Percentiles rank a stretch among this genome's conserved stretches.
phyloP scores from a whole-genome alignment of 257 asterid species.

The Jacaranda mimosifolia region DNA sequence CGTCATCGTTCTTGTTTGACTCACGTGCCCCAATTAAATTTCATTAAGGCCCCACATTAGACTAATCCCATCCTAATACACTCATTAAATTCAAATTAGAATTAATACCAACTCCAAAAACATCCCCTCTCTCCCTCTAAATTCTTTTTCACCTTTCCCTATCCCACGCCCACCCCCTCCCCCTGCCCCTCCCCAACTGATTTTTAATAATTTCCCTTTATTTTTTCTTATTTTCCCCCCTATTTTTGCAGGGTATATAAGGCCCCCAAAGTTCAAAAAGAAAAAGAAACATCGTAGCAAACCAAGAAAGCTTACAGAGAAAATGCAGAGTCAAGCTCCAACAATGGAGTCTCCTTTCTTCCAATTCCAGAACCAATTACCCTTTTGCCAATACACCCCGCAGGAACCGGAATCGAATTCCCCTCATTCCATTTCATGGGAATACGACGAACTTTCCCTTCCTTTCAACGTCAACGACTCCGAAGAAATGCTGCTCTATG shows the following conservation, averaged over 20 bases:
- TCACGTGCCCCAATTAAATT: slow-evolving; percentile 54
- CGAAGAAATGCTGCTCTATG: slow-evolving; percentile 72
- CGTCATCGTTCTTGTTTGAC: slow-evolving; percentile 51
- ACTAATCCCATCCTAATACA: neutral
- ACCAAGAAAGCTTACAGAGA: neutral
- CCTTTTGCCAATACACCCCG: slow-evolving; percentile 30
- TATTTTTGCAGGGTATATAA: slow-evolving; percentile 47
- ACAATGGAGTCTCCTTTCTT: slow-evolving; percentile 38
- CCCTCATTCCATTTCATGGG: slow-evolving; percentile 23
- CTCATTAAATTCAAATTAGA: neutral
- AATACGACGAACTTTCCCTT: slow-evolving; percentile 49
- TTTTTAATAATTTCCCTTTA: neutral
- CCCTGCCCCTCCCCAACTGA: neutral
- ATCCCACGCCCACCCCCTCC: too few relatives aligned
- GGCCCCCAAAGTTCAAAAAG: slow-evolving; percentile 37
- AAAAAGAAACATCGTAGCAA: neutral
- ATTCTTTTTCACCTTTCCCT: slow-evolving; percentile 4
- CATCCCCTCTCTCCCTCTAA: slow-evolving; percentile 39
- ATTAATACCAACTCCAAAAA: slow-evolving; percentile 27
- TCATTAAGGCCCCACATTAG: neutral
- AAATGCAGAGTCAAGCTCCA: neutral
- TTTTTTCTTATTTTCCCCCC: neutral
- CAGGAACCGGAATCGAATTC: slow-evolving; percentile 34
- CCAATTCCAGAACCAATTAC: slow-evolving; percentile 34
- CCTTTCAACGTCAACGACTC: slow-evolving; percentile 76